Evolutionary conservation across 1,139 yeast genomes (phyloP).

Genomic region (Magnusiomyces ingens): DNA sequence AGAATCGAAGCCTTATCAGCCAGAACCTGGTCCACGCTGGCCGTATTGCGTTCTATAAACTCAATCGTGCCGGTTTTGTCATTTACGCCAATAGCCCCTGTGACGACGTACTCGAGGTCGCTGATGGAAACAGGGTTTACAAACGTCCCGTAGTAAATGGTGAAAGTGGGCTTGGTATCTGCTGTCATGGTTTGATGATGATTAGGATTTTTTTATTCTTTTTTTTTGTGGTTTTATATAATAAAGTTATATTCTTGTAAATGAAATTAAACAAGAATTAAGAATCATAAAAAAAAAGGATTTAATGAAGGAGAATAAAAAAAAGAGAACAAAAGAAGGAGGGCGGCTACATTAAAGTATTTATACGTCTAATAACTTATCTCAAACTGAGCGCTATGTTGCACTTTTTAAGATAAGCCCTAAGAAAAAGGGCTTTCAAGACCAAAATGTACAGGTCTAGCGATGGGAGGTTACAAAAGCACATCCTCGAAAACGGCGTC

Average conservation of each 20-base stretch:
- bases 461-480: too few species aligned
- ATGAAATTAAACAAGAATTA: not conserved
- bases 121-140: constrained; percentile 50
- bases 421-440: too few species aligned
- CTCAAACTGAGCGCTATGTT: too few species aligned
- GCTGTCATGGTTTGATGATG: constrained; percentile 4
- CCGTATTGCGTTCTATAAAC: constrained; percentile 32
- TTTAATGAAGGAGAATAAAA: not conserved
- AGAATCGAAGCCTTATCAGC: constrained; percentile 11
- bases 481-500: too few species aligned
- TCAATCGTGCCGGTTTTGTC: constrained; percentile 39
- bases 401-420: too few species aligned
- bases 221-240: not conserved
- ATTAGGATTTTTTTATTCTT: not conserved
- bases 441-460: too few species aligned
- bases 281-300: not conserved
- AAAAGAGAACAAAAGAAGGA: too few species aligned
- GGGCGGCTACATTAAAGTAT: too few species aligned
- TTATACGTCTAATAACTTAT: too few species aligned
- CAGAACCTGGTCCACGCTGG: constrained; percentile 19
- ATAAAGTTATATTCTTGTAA: not conserved
- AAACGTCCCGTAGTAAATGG: constrained; percentile 46
- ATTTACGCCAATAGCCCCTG: constrained; percentile 52
- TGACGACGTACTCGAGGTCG: constrained; percentile 41
- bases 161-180: constrained; percentile 10